These are phyloP conservation scores for Rhytidhysteron rufulum DNA, from an alignment of 2,329 filamentous ascomycete species.

Conservation along the genomic window DNA sequence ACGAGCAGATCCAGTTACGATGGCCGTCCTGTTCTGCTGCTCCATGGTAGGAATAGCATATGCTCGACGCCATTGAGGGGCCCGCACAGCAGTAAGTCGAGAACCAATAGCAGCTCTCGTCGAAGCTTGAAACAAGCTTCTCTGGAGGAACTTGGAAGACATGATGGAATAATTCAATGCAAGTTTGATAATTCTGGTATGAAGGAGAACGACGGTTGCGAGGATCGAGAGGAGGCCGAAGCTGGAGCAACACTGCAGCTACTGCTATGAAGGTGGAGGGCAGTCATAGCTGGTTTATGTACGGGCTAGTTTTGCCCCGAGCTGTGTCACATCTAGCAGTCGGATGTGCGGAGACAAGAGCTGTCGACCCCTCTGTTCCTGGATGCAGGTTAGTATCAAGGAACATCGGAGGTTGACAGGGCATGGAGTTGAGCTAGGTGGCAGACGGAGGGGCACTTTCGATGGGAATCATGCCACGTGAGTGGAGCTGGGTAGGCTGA, in stretches of 20 bases:
- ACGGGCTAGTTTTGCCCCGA: background rate
- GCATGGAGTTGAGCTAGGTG: too few species aligned
- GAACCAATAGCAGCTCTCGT: conserved; percentile 10
- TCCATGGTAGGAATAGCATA: conserved; percentile 20
- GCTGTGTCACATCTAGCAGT: background rate
- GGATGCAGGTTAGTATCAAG: background rate
- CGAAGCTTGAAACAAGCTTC: conserved; percentile 18
- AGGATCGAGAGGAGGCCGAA: background rate
- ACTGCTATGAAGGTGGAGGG: too few species aligned
- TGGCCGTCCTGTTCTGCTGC: conserved; percentile 26
- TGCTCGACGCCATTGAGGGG: conserved; percentile 17
- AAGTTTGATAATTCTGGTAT: background rate
- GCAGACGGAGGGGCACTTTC: too few species aligned
- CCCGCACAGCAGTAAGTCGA: conserved; percentile 10
- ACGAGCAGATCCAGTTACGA: conserved; percentile 36
- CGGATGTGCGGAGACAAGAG: background rate
- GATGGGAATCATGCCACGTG: too few species aligned
- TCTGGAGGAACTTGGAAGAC: conserved; percentile 18
- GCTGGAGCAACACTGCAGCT: background rate
- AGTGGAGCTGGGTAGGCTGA: too few species aligned
- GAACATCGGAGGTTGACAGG: background rate
- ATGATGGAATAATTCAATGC: conserved; percentile 12
- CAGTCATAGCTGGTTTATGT: background rate
- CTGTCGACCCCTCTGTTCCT: background rate
- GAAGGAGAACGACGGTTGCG: background rate